Evolutionary conservation across 1,139 yeast genomes (phyloP).

Genomic region (Scheffersomyces illinoinensis): DNA sequence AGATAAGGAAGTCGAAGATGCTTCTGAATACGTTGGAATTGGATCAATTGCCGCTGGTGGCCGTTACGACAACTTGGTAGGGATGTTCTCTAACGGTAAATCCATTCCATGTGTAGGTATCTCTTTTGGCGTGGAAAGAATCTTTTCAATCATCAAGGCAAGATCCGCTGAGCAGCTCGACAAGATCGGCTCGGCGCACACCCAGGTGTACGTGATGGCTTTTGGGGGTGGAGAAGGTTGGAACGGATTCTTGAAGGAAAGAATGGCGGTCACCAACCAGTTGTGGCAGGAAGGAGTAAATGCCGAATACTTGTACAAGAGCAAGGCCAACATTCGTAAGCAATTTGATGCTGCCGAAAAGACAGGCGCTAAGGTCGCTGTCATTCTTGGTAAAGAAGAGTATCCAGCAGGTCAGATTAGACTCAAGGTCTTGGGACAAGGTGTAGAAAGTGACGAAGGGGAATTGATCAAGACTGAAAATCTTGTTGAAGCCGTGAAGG

Average conservation of each 20-base stretch:
- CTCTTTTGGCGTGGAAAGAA: slow-evolving; percentile 94
- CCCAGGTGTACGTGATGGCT: slow-evolving; percentile 95
- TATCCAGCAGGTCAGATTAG: slow-evolving; percentile 77
- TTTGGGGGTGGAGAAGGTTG: slow-evolving; percentile 97
- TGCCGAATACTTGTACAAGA: slow-evolving; percentile 86
- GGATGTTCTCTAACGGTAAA: slow-evolving; percentile 93
- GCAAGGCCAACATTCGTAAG: slow-evolving; percentile 90
- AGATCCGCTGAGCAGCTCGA: slow-evolving; percentile 59
- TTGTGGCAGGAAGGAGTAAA: slow-evolving; percentile 90
- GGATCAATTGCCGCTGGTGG: slow-evolving; percentile 99
- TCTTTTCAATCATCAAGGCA: slow-evolving; percentile 84
- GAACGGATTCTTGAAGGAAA: slow-evolving; percentile 87
- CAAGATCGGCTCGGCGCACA: slow-evolving; percentile 73
- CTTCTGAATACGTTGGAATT: slow-evolving; percentile 94
- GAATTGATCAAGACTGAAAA: slow-evolving; percentile 66
- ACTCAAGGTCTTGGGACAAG: slow-evolving; percentile 86
- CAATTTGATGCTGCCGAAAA: slow-evolving; percentile 98
- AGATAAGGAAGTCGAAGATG: slow-evolving; percentile 72
- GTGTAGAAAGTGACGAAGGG: slow-evolving; percentile 87
- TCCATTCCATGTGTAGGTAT: slow-evolving; percentile 97
- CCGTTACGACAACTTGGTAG: slow-evolving; percentile 92
- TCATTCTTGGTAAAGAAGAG: slow-evolving; percentile 94
- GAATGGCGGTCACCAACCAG: slow-evolving; percentile 79
- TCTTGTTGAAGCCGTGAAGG: slow-evolving; percentile 55
- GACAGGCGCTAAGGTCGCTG: slow-evolving; percentile 87